A percentile compares a stretch with the other conserved stretches of the same genome.
These are phyloP conservation scores for Pseudotulostoma volvatum DNA, from an alignment of 495 filamentous ascomycete genomes.

Conservation along the genomic window DNA sequence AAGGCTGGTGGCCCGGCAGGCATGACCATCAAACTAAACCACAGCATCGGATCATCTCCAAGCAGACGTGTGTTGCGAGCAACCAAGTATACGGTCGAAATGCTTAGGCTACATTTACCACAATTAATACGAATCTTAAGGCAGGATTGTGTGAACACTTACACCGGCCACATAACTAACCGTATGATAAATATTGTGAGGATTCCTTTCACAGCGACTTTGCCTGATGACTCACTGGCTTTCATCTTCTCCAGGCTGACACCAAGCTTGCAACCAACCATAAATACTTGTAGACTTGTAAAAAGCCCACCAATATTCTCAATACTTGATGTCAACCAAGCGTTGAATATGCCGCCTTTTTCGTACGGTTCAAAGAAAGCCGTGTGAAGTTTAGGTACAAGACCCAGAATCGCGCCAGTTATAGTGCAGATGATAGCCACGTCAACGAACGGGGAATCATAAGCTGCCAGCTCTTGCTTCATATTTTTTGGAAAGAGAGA, in stretches of 20 bases:
- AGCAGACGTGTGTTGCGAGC: constrained; percentile 41
- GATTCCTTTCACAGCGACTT: constrained; percentile 35
- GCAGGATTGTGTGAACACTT: constrained; percentile 11
- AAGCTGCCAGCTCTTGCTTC: constrained; percentile 6
- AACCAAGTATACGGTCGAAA: constrained; percentile 44
- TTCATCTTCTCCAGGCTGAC: constrained; percentile 36
- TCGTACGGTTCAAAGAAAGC: constrained; percentile 47
- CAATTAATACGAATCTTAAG: neutral
- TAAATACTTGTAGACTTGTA: constrained; percentile 51
- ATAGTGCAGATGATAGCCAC: constrained; percentile 49
- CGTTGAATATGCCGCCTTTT: constrained; percentile 53
- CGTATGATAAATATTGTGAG: constrained; percentile 40
- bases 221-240: constrained; percentile 26
- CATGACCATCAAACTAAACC: constrained; percentile 68
- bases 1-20: constrained; percentile 55
- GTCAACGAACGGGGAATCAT: constrained; percentile 36
- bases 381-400: constrained; percentile 43
- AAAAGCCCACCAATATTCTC: constrained; percentile 55
- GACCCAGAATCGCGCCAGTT: constrained; percentile 43
- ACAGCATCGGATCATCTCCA: constrained; percentile 50
- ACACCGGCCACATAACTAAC: constrained; percentile 51
- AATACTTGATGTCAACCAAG: constrained; percentile 53
- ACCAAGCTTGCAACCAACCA: constrained; percentile 54
- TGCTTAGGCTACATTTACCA: constrained; percentile 23
- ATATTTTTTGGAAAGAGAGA: constrained; percentile 7